Evolutionary conservation across 352 stramenopile species (phyloP).

Genomic region (Globisporangium perplexum): DNA sequence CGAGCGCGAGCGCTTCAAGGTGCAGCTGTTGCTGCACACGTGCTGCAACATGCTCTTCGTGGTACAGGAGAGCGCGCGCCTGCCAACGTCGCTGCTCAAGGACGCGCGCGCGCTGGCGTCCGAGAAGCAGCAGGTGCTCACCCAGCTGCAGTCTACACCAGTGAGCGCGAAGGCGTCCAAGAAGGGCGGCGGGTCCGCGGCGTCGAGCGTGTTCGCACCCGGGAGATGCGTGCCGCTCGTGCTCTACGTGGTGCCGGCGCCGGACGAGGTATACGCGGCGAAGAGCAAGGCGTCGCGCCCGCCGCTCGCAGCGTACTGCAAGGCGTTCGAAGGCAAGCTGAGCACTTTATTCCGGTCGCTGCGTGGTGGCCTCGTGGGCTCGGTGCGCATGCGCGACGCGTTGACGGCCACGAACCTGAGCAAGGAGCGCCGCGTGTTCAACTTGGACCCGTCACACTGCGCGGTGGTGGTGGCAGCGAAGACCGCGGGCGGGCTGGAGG

Average conservation of each 20-base stretch:
- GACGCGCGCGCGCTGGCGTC: conserved; percentile 31
- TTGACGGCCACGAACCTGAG: conserved; percentile 42
- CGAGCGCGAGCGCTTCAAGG: conserved; percentile 48
- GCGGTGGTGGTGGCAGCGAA: conserved; percentile 50
- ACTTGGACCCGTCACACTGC: conserved; percentile 61
- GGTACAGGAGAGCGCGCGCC: conserved; percentile 27
- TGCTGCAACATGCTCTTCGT: conserved; percentile 59
- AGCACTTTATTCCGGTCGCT: conserved; percentile 45
- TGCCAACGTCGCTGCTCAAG: conserved; percentile 42
- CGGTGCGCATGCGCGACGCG: conserved; percentile 46
- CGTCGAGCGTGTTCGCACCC: conserved; percentile 37
- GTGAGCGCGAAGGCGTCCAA: conserved; percentile 25
- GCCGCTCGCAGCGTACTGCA: conserved; percentile 48
- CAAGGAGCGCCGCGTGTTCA: conserved; percentile 66
- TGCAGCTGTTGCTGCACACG: conserved; percentile 59
- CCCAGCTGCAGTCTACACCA: conserved; percentile 15
- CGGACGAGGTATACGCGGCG: conserved; percentile 36
- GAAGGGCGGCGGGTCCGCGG: conserved; percentile 15
- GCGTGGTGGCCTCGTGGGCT: conserved; percentile 43
- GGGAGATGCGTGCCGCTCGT: conserved; percentile 62
- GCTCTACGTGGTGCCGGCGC: conserved; percentile 53
- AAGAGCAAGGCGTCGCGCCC: conserved; percentile 27
- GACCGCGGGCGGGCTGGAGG: conserved; percentile 25
- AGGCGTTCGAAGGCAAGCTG: conserved; percentile 52
- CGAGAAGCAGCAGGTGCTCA: conserved; percentile 55